Evolutionary conservation across 1,139 yeast species (phyloP).

Genomic region (Suhomyces coccinellae): DNA sequence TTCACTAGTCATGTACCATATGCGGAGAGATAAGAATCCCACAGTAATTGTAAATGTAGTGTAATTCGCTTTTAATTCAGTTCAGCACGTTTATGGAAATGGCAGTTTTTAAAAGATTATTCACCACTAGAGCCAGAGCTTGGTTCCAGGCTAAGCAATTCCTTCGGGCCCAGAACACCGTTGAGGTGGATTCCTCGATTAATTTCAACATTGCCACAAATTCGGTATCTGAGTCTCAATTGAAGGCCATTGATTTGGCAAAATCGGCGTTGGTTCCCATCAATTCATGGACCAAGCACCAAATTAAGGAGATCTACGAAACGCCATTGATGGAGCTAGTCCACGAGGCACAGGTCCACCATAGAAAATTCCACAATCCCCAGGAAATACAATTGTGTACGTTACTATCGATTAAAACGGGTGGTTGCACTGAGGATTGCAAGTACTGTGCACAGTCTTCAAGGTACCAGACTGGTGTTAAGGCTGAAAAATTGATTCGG

Average conservation of each 20-base stretch:
- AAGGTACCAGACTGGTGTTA: constrained; percentile 64
- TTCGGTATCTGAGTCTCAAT: not conserved
- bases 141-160: not conserved
- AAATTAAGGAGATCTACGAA: constrained; percentile 58
- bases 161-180: constrained; percentile 6
- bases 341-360: constrained; percentile 63
- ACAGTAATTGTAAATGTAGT: not conserved
- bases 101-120: not conserved
- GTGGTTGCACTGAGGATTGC: constrained; percentile 83
- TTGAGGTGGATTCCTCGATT: constrained; percentile 10
- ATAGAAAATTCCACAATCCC: constrained; percentile 67
- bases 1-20: too few relatives aligned
- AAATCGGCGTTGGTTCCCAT: constrained; percentile 32
- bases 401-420: constrained; percentile 69
- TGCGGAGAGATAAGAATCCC: too few relatives aligned
- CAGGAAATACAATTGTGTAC: constrained; percentile 74
- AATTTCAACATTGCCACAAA: constrained; percentile 14
- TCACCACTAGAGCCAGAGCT: not conserved
- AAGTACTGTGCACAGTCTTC: constrained; percentile 78
- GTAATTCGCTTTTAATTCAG: not conserved
- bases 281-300: constrained; percentile 60
- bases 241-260: constrained; percentile 18
- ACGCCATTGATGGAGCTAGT: constrained; percentile 68
- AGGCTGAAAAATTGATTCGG: constrained; percentile 64
- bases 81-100: not conserved